Base-by-base conservation (phyloP, 164 flowering plant genomes). In the Tetrastigma voinierianum region DNA sequence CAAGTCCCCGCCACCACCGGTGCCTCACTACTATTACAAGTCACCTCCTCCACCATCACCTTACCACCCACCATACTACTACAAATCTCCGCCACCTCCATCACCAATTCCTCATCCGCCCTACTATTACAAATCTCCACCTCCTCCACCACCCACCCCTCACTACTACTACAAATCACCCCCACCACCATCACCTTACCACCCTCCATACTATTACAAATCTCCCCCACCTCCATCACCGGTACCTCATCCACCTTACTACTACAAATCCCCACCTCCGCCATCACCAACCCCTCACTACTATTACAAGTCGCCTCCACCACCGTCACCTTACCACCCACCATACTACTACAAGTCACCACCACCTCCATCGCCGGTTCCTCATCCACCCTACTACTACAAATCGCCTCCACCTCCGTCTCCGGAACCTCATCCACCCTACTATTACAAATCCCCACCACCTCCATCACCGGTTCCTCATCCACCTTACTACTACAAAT, bases 211-310 rank as follows among this genome's bases (percentile, higher is more conserved):
- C 8, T 25, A 32, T 46, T 44, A 59, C 62, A 32, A 10, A 1
- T 43, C 13, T 4, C 61, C 16, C 46, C 54, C 65, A n/a, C 52
- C 24, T 1, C 53, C 61, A 57, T 57, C 44, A 53, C 66, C 73
- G 10, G 10, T 74, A 3, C 75, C 79, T 4, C 68, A 71, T 2
- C 77, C 75, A 2, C 49, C 72, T 2, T 74, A 74, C 43, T 8
- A 25, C 43, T 74, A 74, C 67, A 77, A 74, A 18, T 77, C 81
- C 0, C 81, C 81, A 18, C 73, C 81, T 9, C 80, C 80, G 1
- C 46, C 77, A 1, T 51, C 66, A 17, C 56, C 72, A 7, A 46
- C 74, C 7, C 75, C 70, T 5, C 69, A 18, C 59, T 77, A 77
- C 56, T 10, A 17, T 16, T 77, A 77, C 63, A 77, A 74, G 48